Base-by-base conservation (phyloP, 768 basidiomycete genomes). In the Mycena polygramma region DNA sequence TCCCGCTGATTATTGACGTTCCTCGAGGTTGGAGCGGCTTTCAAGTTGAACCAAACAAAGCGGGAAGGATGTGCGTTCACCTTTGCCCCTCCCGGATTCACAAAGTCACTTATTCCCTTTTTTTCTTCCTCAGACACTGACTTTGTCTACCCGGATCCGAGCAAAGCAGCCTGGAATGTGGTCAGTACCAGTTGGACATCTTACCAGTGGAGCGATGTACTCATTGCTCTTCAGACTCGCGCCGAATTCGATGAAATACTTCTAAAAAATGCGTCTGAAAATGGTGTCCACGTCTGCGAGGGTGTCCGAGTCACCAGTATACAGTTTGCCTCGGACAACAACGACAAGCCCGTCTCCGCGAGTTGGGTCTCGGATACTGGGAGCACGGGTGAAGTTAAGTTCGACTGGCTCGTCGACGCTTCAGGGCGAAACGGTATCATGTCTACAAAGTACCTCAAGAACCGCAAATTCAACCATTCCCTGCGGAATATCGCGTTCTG, bases 341-440 rank as follows among this genome's bases (percentile, higher is more conserved):
- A 58, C 10, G 66, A 73, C 36, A 79, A 79, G 19, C 87, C 87
- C 1, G 73, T 82, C 36, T 73, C 81, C 0, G 85, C 83, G 2
- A 74, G 74, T 26, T 86, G 85, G 84, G 77, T 75, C 30, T 75
- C 80, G 55, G 78, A 78, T 55, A 64, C 67, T 22, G 83, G 82
- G 36, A n/a, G n/a, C n/a, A 76, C 78, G 5, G 83, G 86, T 10
- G 81, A 78, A 36, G 87, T 89, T 49, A 75, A 79, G 0, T 92
- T 91, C 63, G 85, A 90, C 57, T 91, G 86, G 67, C 78, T 92
- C 26, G 82, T 92, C 24, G 91, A 92, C 74, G 90, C 89, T 2
- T 86, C 85, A 5, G 91, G 91, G 39, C 83, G 91, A 2, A 79
- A 81, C 0, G 91, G 91, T 1, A 74, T 92, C 68, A 81, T 92